phyloP scores from a whole-genome alignment of 305 asterid genomes.

The Fraxinus latifolia region DNA sequence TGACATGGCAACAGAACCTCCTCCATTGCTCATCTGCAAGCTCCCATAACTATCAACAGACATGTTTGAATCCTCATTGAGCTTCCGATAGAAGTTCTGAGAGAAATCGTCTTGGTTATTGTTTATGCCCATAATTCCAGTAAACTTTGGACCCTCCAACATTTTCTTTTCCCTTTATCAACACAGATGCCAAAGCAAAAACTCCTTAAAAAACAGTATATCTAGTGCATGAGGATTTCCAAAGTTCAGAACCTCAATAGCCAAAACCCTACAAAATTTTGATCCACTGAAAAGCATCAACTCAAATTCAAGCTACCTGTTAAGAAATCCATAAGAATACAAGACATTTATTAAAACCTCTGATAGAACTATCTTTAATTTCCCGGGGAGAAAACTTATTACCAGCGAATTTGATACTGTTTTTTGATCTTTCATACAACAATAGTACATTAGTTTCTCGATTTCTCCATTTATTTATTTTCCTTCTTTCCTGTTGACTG shows the following conservation, averaged over 20 bases:
- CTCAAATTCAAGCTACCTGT: conserved; percentile 4
- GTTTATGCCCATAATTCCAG: conserved; percentile 79
- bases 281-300: neutral
- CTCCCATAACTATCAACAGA: conserved; percentile 86
- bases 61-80: conserved; percentile 91
- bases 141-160: conserved; percentile 87
- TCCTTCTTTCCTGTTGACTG: neutral
- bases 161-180: conserved; percentile 36
- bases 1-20: conserved; percentile 98
- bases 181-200: conserved; percentile 24
- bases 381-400: neutral
- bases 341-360: neutral
- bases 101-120: conserved; percentile 70
- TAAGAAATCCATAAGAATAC: neutral
- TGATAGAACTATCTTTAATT: neutral
- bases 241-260: conserved; percentile 23
- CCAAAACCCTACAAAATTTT: conserved; percentile 24
- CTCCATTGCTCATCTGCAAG: conserved; percentile 92
- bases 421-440: neutral
- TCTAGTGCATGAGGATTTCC: conserved; percentile 48
- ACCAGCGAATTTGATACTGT: neutral
- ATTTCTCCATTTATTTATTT: neutral
- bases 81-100: conserved; percentile 84
- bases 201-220: conserved; percentile 24
- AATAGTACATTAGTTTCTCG: neutral